Evolutionary conservation across 805 yeast genomes (phyloP).

Genomic region (Monosporozyma servazzii): DNA sequence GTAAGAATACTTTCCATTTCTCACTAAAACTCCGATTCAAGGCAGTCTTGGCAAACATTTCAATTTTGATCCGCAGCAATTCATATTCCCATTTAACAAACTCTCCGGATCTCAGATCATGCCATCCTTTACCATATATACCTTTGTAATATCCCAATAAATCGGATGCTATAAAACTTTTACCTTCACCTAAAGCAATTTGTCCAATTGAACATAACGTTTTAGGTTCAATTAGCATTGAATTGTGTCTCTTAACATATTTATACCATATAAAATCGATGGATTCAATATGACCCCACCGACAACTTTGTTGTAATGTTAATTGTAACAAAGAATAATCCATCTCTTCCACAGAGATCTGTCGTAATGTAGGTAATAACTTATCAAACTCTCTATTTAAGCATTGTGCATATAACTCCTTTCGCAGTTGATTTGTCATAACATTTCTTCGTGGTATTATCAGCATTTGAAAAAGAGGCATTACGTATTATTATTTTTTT

Average conservation of each 20-base stretch:
- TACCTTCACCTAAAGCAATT: conserved; percentile 17
- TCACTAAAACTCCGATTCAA: conserved; percentile 13
- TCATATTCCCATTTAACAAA: conserved; percentile 12
- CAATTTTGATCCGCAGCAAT: conserved; percentile 19
- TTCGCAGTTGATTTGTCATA: conserved; percentile 10
- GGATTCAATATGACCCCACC: conserved; percentile 22
- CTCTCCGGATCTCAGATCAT: background rate
- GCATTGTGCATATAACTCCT: conserved; percentile 15
- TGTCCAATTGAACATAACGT: conserved; percentile 21
- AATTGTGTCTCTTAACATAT: conserved; percentile 16
- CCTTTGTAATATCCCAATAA: conserved; percentile 14
- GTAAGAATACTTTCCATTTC: conserved; percentile 28
- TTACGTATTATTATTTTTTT: background rate
- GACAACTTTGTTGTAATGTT: conserved; percentile 17
- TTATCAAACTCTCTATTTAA: conserved; percentile 20
- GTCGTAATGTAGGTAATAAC: conserved; percentile 9
- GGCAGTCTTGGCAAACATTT: conserved; percentile 21
- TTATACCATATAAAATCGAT: conserved; percentile 24
- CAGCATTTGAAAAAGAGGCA: background rate
- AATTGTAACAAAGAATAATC: conserved; percentile 20
- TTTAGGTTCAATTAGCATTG: conserved; percentile 15
- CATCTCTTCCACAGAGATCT: conserved; percentile 13
- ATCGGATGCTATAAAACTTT: conserved; percentile 19
- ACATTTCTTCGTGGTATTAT: conserved; percentile 1
- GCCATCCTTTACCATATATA: conserved; percentile 4